A percentile compares a stretch with the other conserved stretches of the same genome.
Conservation (phyloP, 345 rosid genomes). For the Rhizophora apiculata region DNA sequence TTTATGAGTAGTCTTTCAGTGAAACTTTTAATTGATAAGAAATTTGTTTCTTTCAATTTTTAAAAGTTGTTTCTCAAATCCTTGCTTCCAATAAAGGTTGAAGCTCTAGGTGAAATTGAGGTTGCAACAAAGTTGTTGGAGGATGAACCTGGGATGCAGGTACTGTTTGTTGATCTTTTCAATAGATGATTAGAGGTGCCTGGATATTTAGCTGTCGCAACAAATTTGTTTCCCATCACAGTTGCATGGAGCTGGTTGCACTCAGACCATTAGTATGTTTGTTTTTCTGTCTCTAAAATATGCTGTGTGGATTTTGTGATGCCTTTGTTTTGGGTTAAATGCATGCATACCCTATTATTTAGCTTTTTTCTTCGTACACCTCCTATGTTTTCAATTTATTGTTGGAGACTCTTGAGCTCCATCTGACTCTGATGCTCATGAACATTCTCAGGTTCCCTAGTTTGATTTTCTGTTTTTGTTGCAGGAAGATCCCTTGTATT, state of each 20-base stretch:
- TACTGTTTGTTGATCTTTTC: slow-evolving; percentile 20
- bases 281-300: no score
- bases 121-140: slow-evolving; percentile 75
- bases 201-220: not conserved
- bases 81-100: slow-evolving; percentile 50
- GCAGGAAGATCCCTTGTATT: slow-evolving; percentile 76
- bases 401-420: no score
- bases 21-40: not conserved
- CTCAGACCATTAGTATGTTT: no score
- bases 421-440: no score
- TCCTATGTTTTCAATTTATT: no score
- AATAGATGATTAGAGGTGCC: not conserved
- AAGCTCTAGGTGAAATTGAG: slow-evolving; percentile 87
- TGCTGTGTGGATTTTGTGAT: no score
- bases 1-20: not conserved
- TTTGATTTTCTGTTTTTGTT: slow-evolving; percentile 16
- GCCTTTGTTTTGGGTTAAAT: no score
- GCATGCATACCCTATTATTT: not conserved
- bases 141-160: slow-evolving; percentile 50
- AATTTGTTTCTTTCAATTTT: slow-evolving; percentile 11
- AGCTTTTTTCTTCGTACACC: not conserved
- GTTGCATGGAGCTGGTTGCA: no score
- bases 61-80: slow-evolving; percentile 19
- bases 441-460: slow-evolving; percentile 3
- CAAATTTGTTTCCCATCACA: no score